Conservation (phyloP, 73 alveolate genomes). For the Paramecium pentaurelia region DNA sequence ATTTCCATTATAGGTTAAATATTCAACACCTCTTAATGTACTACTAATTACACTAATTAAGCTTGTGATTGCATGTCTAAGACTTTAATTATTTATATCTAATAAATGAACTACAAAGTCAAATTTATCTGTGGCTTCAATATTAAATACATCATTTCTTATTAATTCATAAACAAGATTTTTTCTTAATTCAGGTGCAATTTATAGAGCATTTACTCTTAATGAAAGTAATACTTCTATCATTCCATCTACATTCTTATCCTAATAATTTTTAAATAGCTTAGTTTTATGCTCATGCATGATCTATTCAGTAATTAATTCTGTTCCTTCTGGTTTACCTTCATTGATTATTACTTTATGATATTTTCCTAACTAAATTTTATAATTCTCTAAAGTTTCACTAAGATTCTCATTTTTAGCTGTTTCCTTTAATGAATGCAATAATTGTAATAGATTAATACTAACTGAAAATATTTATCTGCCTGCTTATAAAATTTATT, state of each 20-base stretch:
- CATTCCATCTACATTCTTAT: conserved; percentile 80
- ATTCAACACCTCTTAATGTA: conserved; percentile 92
- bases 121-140: conserved; percentile 73
- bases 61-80: conserved; percentile 93
- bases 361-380: conserved; percentile 93
- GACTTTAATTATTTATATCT: conserved; percentile 82
- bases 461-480: conserved; percentile 90
- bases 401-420: conserved; percentile 87
- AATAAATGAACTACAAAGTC: conserved; percentile 85
- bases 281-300: conserved; percentile 94
- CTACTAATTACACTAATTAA: conserved; percentile 86
- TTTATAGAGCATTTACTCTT: conserved; percentile 96
- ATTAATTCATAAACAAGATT: conserved; percentile 87
- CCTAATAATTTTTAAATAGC: conserved; percentile 86
- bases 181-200: conserved; percentile 93
- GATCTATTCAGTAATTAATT: conserved; percentile 83
- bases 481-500: conserved; percentile 85
- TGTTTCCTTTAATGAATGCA: conserved; percentile 85
- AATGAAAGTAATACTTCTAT: conserved; percentile 89
- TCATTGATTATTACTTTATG: conserved; percentile 92
- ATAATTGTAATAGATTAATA: conserved; percentile 82
- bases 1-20: conserved; percentile 76
- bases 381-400: conserved; percentile 88
- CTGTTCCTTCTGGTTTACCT: conserved; percentile 83
- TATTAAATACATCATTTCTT: conserved; percentile 88